Percentiles rank a stretch among this genome's conserved stretches.
These are phyloP conservation scores for Lepiota subincarnata DNA, from an alignment of 768 basidiomycete species.

Conservation along the genomic window DNA sequence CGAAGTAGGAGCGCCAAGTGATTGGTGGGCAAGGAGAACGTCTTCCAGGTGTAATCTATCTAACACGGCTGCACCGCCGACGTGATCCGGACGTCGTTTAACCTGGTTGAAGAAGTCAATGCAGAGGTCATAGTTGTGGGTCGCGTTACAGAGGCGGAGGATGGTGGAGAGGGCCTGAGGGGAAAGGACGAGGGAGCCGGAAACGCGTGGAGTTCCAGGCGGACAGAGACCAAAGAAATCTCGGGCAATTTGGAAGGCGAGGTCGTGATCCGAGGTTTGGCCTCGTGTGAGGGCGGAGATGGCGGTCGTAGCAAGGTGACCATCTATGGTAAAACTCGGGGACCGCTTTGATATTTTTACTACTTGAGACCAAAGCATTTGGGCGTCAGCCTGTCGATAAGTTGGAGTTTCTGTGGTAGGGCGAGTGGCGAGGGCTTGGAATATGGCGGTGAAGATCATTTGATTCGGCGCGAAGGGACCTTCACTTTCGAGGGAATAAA, in stretches of 20 bases:
- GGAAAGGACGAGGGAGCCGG: slow-evolving; percentile 38
- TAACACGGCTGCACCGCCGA: slow-evolving; percentile 37
- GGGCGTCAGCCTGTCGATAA: slow-evolving; percentile 57
- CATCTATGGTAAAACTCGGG: slow-evolving; percentile 47
- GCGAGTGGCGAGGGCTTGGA: slow-evolving; percentile 40
- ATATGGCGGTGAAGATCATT: slow-evolving; percentile 62
- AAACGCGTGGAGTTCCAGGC: slow-evolving; percentile 32
- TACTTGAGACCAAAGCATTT: slow-evolving; percentile 67
- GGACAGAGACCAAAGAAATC: slow-evolving; percentile 62
- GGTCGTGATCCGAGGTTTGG: slow-evolving; percentile 51
- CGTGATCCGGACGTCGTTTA: slow-evolving; percentile 40
- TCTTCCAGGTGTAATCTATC: slow-evolving; percentile 57
- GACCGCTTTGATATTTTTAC: slow-evolving; percentile 45
- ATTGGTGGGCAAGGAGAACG: slow-evolving; percentile 51
- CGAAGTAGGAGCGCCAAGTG: slow-evolving; percentile 33
- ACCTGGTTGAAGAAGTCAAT: slow-evolving; percentile 58
- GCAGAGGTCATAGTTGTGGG: slow-evolving; percentile 42
- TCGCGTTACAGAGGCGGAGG: slow-evolving; percentile 51
- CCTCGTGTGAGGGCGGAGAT: slow-evolving; percentile 57
- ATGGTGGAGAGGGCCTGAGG: slow-evolving; percentile 47
- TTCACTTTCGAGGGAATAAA: slow-evolving; percentile 58
- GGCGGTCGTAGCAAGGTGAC: slow-evolving; percentile 45
- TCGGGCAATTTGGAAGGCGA: slow-evolving; percentile 60
- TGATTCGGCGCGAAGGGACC: slow-evolving; percentile 60
- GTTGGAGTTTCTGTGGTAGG: slow-evolving; percentile 25